Evolutionary conservation across 805 yeast species (phyloP).

Genomic region (Lachancea thermotolerans): DNA sequence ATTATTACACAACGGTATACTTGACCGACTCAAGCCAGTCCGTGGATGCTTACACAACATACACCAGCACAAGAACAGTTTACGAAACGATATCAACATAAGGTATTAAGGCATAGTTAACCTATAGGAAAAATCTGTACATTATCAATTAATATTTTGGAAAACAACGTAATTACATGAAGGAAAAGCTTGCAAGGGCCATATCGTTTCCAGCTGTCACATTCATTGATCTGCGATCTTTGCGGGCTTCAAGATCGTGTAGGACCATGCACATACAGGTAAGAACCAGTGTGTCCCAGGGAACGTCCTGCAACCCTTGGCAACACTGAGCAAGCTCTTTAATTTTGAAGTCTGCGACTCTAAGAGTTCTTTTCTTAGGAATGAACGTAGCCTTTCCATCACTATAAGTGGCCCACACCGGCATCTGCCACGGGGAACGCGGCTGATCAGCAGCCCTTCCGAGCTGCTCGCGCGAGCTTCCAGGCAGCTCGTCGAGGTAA

Average conservation of each 20-base stretch:
- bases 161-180: not conserved
- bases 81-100: conserved; percentile 17
- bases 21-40: conserved; percentile 25
- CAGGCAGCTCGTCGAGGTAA: conserved; percentile 18
- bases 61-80: conserved; percentile 26
- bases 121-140: conserved; percentile 1
- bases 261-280: conserved; percentile 31
- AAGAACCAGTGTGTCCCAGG: conserved; percentile 24
- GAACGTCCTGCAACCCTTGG: conserved; percentile 13
- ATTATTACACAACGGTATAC: conserved; percentile 29
- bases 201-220: not conserved
- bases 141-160: not conserved
- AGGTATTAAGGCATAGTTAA: not conserved
- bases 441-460: conserved; percentile 4
- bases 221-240: conserved; percentile 18
- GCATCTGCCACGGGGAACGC: conserved; percentile 21
- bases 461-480: conserved; percentile 13
- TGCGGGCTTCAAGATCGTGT: conserved; percentile 29
- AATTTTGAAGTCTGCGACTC: conserved; percentile 20
- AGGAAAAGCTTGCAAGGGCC: not conserved
- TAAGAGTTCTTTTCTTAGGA: conserved; percentile 24
- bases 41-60: conserved; percentile 31
- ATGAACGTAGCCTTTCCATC: conserved; percentile 21
- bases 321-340: conserved; percentile 13
- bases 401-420: conserved; percentile 28